Evolutionary conservation across 495 filamentous ascomycete species (phyloP).

Genomic region (Hyaloscypha hepaticicola): DNA sequence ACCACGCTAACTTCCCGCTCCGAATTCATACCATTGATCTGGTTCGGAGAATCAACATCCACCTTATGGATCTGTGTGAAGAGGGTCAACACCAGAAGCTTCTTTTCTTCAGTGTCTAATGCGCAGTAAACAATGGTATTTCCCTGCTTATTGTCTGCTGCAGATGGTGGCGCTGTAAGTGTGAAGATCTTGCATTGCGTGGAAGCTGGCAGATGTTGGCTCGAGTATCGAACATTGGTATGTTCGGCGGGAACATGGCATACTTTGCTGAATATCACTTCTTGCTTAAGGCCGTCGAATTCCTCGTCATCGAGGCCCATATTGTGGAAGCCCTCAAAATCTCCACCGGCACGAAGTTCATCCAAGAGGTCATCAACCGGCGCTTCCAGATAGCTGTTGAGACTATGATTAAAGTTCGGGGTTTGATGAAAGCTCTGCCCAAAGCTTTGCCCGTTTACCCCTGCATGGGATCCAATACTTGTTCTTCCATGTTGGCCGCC

Average conservation of each 20-base stretch:
- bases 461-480: slow-evolving; percentile 40
- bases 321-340: slow-evolving; percentile 66
- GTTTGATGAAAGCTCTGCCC: slow-evolving; percentile 21
- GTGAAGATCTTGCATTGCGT: slow-evolving; percentile 62
- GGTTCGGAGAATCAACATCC: slow-evolving; percentile 15
- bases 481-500: slow-evolving; percentile 62
- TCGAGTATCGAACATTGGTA: slow-evolving; percentile 55
- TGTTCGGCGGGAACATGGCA: slow-evolving; percentile 67
- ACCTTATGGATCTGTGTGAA: slow-evolving; percentile 41
- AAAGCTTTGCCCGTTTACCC: slow-evolving; percentile 25
- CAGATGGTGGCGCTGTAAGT: slow-evolving; percentile 54
- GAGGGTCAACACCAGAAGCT: slow-evolving; percentile 66
- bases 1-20: slow-evolving; percentile 34
- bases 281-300: slow-evolving; percentile 66
- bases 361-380: slow-evolving; percentile 73
- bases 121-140: slow-evolving; percentile 64
- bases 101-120: slow-evolving; percentile 63
- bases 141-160: slow-evolving; percentile 47
- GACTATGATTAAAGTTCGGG: slow-evolving; percentile 36
- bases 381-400: slow-evolving; percentile 57
- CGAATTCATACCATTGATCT: slow-evolving; percentile 19
- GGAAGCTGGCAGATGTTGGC: slow-evolving; percentile 46
- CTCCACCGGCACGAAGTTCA: slow-evolving; percentile 57
- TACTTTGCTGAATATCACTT: slow-evolving; percentile 71
- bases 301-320: slow-evolving; percentile 71